Evolutionary conservation across 495 filamentous ascomycete species (phyloP), one percentile per base, ranked within the genome.

Genomic region (Delitschia confertaspora): DNA sequence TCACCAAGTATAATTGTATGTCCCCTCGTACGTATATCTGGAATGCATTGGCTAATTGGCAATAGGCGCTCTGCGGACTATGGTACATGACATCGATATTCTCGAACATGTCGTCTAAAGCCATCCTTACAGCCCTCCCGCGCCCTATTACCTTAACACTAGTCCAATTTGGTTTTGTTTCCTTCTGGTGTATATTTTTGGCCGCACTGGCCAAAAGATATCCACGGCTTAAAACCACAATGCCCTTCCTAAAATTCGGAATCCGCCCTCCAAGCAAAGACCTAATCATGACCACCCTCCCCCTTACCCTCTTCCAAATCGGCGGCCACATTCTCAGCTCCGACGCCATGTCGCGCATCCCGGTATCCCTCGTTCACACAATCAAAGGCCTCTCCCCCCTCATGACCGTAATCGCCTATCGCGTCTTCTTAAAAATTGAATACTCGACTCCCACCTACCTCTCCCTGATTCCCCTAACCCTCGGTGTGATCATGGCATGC

Each of bases 301-400:
- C 91, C 37, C 70, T 99, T 17, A 88, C 93, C 1, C 70, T 80
- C 33, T 99, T 99, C 62, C 88, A 95, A 61, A 79, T 99, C 36
- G 82, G 81, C 3, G 91, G 93, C 11, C 93, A 96, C 64, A 85
- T 99, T 31, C 69, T 95, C 7, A 89, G 80, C 56, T 93, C 88
- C 6, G 93, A 86, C 56, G 88, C 91, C 10, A 99, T 87, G 36
- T 78, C 84, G 31, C 83, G 88, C 49, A 96, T 96, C 29, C 88
- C 93, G 4, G 91, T 99, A 6, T 95, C 89, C 16, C 72, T 99
- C 29, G 91, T 99, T 13, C 91, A 99, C 65, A 96, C 93, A 1
- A 95, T 99, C 61, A 99, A 99, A 67, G 93, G 91, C n/a, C 80
- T 99, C 32, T 96, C 93, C 1, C 91, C 91, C 2, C 73, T 99